Evolutionary conservation across 2,329 filamentous ascomycete genomes (phyloP).

Genomic region (Aspergillus neoniger): DNA sequence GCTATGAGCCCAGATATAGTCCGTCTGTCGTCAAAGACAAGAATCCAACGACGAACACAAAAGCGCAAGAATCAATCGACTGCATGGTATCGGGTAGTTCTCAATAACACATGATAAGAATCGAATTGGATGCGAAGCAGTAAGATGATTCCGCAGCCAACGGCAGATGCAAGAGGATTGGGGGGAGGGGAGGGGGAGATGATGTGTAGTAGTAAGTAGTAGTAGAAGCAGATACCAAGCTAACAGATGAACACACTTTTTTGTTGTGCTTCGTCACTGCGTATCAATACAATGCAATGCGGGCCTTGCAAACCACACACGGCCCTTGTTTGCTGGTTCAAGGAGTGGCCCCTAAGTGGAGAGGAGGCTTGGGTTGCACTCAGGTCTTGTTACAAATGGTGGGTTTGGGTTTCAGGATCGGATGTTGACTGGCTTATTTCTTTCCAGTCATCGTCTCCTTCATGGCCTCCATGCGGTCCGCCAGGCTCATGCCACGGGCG

Average conservation of each 20-base stretch:
- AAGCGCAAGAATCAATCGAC: background rate
- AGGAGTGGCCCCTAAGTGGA: background rate
- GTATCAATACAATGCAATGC: background rate
- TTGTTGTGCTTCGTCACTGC: conserved; percentile 1
- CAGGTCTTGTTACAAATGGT: background rate
- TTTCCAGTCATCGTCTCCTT: conserved; percentile 23
- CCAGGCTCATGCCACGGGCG: conserved; percentile 34
- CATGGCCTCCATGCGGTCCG: conserved; percentile 39
- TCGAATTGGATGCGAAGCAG: background rate
- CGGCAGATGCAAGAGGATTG: background rate
- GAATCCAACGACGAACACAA: background rate
- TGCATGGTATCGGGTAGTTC: background rate
- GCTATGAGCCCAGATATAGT: conserved; percentile 1
- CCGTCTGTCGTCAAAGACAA: background rate
- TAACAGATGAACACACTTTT: background rate
- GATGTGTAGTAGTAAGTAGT: background rate
- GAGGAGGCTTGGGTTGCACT: background rate
- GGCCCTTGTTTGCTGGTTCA: background rate
- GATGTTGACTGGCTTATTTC: conserved; percentile 11
- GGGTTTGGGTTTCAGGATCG: background rate
- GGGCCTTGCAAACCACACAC: background rate
- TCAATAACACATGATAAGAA: conserved; percentile 1
- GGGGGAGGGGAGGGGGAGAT: background rate
- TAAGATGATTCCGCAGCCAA: background rate
- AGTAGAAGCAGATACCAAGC: background rate